Evolutionary conservation across 352 stramenopile species (phyloP).

Genomic region (Phytophthora agathidicida): DNA sequence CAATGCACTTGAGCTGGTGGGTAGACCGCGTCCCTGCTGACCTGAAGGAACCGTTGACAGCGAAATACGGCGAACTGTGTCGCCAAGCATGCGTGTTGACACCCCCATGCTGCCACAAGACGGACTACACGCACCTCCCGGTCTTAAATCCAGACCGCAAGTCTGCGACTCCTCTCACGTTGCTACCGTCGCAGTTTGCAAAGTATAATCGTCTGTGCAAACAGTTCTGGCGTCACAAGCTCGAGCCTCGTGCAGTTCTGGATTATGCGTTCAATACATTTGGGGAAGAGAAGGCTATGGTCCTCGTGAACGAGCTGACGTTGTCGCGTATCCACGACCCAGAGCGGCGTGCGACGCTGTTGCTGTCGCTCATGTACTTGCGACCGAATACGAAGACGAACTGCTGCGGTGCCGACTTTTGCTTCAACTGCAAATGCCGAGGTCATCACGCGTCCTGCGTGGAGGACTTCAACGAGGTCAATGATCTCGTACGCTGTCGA

Average conservation of each 20-base stretch:
- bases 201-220: slow-evolving; percentile 19
- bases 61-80: slow-evolving; percentile 32
- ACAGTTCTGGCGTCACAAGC: slow-evolving; percentile 30
- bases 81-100: slow-evolving; percentile 27
- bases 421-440: slow-evolving; percentile 59
- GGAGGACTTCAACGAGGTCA: slow-evolving; percentile 27
- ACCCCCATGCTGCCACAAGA: slow-evolving; percentile 38
- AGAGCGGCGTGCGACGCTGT: slow-evolving; percentile 45
- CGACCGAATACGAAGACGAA: slow-evolving; percentile 34
- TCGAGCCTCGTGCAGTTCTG: slow-evolving; percentile 19
- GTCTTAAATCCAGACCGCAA: not conserved
- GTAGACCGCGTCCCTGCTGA: not conserved
- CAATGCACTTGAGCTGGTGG: slow-evolving; percentile 30
- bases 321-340: slow-evolving; percentile 37
- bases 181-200: slow-evolving; percentile 16
- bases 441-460: slow-evolving; percentile 37
- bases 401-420: slow-evolving; percentile 49
- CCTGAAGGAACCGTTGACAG: not conserved
- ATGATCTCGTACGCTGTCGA: slow-evolving; percentile 48
- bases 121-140: slow-evolving; percentile 44
- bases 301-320: slow-evolving; percentile 15
- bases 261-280: slow-evolving; percentile 28
- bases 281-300: slow-evolving; percentile 12
- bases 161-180: not conserved
- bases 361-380: slow-evolving; percentile 44